Percentiles rank a stretch among this genome's conserved stretches.
Evolutionary conservation across 306 rosid genomes (phyloP).

Genomic region (Parietaria judaica): DNA sequence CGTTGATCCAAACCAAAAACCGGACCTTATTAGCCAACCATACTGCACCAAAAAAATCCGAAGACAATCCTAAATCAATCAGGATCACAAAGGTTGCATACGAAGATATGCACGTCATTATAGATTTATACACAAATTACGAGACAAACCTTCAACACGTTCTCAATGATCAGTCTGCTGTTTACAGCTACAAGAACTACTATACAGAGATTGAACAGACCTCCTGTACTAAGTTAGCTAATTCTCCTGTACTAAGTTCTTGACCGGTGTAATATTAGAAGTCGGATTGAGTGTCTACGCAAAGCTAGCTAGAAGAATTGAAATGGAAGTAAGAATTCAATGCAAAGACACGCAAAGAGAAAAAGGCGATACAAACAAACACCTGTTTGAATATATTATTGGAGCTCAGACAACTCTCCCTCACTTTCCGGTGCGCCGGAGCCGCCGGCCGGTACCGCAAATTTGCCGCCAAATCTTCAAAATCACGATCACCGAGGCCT

Average conservation of each 20-base stretch:
- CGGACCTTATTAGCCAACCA: constrained; percentile 76
- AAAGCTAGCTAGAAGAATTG: neutral
- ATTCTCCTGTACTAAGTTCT: no score
- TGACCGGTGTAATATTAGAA: neutral
- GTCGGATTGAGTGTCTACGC: neutral
- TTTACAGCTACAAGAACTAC: constrained; percentile 94
- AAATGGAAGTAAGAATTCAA: neutral
- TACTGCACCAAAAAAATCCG: constrained; percentile 45
- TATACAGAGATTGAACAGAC: constrained; percentile 91
- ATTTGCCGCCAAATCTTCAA: constrained; percentile 24
- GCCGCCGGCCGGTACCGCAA: constrained; percentile 54
- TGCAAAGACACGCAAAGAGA: constrained; percentile 11
- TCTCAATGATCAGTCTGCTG: constrained; percentile 92
- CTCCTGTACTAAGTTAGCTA: constrained; percentile 27
- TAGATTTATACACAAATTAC: neutral
- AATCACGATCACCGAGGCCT: constrained; percentile 13
- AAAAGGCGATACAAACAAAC: neutral
- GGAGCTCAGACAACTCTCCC: constrained; percentile 93
- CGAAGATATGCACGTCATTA: neutral
- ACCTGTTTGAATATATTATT: constrained; percentile 83
- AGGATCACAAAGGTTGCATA: neutral
- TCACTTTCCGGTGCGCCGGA: constrained; percentile 70
- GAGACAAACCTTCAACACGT: constrained; percentile 79
- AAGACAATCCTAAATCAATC: neutral
- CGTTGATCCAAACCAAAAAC: constrained; percentile 87